These are phyloP conservation scores for Didymella glomerata DNA, from an alignment of 2,329 filamentous ascomycete genomes.

Conservation along the genomic window DNA sequence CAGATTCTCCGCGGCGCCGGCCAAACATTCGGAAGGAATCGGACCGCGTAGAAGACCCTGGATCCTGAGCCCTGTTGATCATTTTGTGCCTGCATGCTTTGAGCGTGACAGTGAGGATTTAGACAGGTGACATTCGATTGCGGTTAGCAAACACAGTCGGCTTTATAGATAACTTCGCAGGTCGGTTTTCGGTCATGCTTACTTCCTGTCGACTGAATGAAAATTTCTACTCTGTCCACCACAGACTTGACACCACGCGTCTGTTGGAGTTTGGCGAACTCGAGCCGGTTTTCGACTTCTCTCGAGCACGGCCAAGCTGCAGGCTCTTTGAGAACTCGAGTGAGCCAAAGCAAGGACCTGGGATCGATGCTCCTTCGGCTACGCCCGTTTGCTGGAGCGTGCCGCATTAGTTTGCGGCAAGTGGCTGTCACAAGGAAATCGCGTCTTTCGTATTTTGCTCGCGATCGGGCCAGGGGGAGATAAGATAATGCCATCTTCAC, in stretches of 20 bases:
- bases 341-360: constrained; percentile 5
- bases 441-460: constrained; percentile 3
- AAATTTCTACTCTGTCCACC: not conserved
- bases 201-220: not conserved
- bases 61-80: too few species aligned
- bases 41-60: not conserved
- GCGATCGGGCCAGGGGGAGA: constrained; percentile 1
- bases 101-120: not conserved
- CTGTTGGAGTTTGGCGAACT: too few species aligned
- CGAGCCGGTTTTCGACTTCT: too few species aligned
- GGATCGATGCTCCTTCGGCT: constrained; percentile 18
- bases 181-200: not conserved
- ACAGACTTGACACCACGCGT: not conserved
- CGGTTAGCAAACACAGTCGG: not conserved
- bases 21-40: constrained; percentile 5
- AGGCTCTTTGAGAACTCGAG: not conserved
- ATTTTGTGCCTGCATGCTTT: not conserved
- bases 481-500: constrained; percentile 12
- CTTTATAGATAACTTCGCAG: not conserved
- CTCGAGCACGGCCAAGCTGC: not conserved
- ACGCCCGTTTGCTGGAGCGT: constrained; percentile 10
- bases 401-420: constrained; percentile 15
- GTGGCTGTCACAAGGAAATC: constrained; percentile 21
- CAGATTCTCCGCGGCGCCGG: not conserved
- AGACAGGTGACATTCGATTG: not conserved